phyloP scores from a whole-genome alignment of 1,139 yeast species.

The Pichia sp. region DNA sequence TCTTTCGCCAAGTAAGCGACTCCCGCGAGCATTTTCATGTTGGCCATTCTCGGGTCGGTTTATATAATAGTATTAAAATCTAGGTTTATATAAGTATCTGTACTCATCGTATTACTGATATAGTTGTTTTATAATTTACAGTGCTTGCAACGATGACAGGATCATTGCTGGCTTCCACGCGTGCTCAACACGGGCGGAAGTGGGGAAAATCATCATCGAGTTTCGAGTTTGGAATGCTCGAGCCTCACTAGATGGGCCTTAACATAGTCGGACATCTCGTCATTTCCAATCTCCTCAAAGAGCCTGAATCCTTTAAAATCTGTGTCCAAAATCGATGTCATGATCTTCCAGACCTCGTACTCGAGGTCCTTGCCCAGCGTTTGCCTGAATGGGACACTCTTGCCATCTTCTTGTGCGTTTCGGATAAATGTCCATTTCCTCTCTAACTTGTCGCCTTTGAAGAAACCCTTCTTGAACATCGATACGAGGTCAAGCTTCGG shows the following conservation, averaged over 20 bases:
- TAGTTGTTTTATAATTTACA: background rate
- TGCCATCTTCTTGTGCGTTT: constrained; percentile 27
- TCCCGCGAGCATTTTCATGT: background rate
- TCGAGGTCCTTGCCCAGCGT: constrained; percentile 25
- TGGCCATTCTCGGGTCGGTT: too few relatives aligned
- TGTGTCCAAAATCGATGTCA: constrained; percentile 20
- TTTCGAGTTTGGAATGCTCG: constrained; percentile 1
- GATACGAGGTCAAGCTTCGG: constrained; percentile 27
- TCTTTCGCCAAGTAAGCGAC: background rate
- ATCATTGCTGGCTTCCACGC: background rate
- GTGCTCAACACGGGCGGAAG: background rate
- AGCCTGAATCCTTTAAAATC: constrained; percentile 29
- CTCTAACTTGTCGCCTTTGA: constrained; percentile 16
- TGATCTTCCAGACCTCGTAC: constrained; percentile 25
- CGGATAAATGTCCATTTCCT: constrained; percentile 27
- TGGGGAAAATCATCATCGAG: background rate
- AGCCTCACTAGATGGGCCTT: constrained; percentile 10
- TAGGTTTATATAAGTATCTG: background rate
- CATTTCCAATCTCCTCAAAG: constrained; percentile 25
- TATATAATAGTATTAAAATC: background rate
- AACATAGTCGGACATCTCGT: constrained; percentile 26
- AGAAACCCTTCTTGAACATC: constrained; percentile 19
- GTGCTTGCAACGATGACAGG: background rate
- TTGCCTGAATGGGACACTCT: constrained; percentile 20
- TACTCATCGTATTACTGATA: background rate